Conservation (phyloP, 1,139 yeast genomes). For the Candida pseudoviswanathii region DNA sequence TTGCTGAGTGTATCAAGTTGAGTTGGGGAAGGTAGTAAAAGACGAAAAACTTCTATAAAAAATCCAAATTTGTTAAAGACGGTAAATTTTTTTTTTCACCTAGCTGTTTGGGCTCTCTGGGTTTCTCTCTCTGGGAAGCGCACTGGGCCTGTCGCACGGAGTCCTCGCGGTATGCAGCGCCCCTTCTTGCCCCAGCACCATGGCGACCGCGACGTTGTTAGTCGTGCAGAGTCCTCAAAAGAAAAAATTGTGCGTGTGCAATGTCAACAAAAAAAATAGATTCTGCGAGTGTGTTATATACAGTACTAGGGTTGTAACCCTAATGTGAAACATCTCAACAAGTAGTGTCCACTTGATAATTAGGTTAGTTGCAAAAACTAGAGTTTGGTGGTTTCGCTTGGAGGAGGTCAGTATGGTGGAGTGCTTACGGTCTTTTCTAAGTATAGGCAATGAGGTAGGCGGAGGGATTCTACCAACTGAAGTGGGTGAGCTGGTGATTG, state of each 20-base stretch:
- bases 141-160: not conserved
- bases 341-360: not conserved
- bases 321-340: not conserved
- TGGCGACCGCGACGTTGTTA: not conserved
- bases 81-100: slow-evolving; percentile 8
- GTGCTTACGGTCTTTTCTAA: no score
- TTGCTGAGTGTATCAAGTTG: slow-evolving; percentile 5
- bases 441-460: no score
- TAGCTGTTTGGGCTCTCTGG: not conserved
- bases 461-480: no score
- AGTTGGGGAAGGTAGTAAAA: not conserved
- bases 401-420: no score
- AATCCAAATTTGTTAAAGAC: not conserved
- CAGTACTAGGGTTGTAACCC: slow-evolving; percentile 6
- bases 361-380: not conserved
- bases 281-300: not conserved
- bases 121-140: not conserved
- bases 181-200: not conserved
- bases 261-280: not conserved
- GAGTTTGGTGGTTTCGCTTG: not conserved
- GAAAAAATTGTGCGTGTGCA: not conserved
- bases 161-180: not conserved
- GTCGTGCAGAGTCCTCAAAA: not conserved
- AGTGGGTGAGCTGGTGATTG: no score
- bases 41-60: slow-evolving; percentile 1